Evolutionary conservation across 768 basidiomycete species (phyloP), one percentile per base, ranked within the genome.

Genomic region (Coprinopsis cinerea): DNA sequence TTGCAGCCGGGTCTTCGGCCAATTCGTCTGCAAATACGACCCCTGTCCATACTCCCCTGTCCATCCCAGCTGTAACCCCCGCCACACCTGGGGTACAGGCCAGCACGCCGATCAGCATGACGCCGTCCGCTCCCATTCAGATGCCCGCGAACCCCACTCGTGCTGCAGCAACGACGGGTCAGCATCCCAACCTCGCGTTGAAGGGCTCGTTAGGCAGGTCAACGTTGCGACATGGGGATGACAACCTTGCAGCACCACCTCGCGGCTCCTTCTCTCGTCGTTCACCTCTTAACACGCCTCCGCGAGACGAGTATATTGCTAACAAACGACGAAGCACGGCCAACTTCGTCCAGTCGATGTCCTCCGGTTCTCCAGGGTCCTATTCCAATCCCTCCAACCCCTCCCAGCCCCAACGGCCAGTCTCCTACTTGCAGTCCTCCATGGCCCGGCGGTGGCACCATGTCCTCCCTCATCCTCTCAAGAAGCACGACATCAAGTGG

Each of bases 371-470:
- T 6, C 78, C 67, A 47, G 64, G 66, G 25, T 58, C 67, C 15
- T 70, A 76, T 6, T 69, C 78, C 28, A 90, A 91, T 53, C 90
- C 90, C 0, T 70, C 78, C 27, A 90, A 91, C 53, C 90, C 90
- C 0, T 85, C 82, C 0, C 80, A 79, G 37, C 82, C 82, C 1
- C 72, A 75, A 36, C 66, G 75, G 3, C 64, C 74, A 0, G 72
- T 85, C 10, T 75, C 85, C 0, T 78, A 83, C 50, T 69, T 77
- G 0, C 83, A 87, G 53, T 75, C 80, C 1, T 82, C 82, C 10
- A 79, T 92, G n/a, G 90, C 92, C 1, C 74, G 88, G 36, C 72
- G 93, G 17, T 97, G 94, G 93, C 83, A 94, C 55, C 91, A 95
- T 61, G 78, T 86, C 52, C 85, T 88, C 59, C 83, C 92, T 0